phyloP scores from a whole-genome alignment of 768 basidiomycete species.

The Tylopilus sp. region DNA sequence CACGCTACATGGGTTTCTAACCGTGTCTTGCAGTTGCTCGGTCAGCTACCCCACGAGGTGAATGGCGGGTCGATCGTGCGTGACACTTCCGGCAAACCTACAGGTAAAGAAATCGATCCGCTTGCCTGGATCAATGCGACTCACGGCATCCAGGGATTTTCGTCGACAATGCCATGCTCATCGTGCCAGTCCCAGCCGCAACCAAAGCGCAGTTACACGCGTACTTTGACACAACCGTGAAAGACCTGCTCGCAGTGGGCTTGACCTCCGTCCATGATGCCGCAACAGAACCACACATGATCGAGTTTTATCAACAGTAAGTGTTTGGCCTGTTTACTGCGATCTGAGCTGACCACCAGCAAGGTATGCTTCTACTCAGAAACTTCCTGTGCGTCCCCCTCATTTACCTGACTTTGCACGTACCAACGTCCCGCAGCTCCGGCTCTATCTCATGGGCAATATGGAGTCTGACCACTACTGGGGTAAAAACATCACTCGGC shows the following conservation, averaged over 20 bases:
- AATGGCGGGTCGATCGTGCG: constrained; percentile 77
- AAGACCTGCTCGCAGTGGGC: constrained; percentile 72
- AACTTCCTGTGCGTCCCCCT: constrained; percentile 56
- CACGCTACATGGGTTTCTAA: constrained; percentile 89
- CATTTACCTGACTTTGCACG: not conserved
- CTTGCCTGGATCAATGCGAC: not conserved
- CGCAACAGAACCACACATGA: constrained; percentile 41
- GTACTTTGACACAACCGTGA: constrained; percentile 63
- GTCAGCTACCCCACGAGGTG: constrained; percentile 55
- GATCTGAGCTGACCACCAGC: constrained; percentile 1
- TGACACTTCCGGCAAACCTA: constrained; percentile 58
- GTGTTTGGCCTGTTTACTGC: constrained; percentile 14
- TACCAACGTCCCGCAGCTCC: constrained; percentile 37
- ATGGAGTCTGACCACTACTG: constrained; percentile 57
- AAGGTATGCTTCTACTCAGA: constrained; percentile 67
- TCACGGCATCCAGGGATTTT: constrained; percentile 52
- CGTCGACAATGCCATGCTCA: constrained; percentile 82
- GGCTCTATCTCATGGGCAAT: constrained; percentile 60
- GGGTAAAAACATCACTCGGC: constrained; percentile 55
- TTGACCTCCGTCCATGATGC: constrained; percentile 91
- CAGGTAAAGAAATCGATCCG: constrained; percentile 42
- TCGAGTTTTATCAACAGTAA: constrained; percentile 66
- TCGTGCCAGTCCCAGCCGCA: constrained; percentile 67
- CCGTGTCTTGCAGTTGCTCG: constrained; percentile 62
- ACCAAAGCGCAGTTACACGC: constrained; percentile 50